A percentile compares a stretch with the other conserved stretches of the same genome.
phyloP scores from a whole-genome alignment of 345 rosid genomes.

The Psidium friedrichsthalianum region DNA sequence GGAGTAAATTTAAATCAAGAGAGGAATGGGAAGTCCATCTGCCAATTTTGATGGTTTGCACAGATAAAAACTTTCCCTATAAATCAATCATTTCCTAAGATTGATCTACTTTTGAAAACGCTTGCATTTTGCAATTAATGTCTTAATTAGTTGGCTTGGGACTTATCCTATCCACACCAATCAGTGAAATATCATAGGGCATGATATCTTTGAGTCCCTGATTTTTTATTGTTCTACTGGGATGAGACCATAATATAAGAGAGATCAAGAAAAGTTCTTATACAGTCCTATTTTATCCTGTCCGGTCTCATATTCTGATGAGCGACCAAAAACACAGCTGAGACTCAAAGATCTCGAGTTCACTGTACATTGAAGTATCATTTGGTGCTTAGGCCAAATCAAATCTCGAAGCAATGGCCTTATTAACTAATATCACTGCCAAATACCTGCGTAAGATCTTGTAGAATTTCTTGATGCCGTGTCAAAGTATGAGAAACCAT shows the following conservation, averaged over 20 bases:
- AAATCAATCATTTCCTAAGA: neutral
- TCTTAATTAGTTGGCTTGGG: neutral
- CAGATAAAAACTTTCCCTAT: neutral
- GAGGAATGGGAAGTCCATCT: neutral
- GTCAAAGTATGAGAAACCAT: slow-evolving; percentile 98
- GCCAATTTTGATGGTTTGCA: neutral
- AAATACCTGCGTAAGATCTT: slow-evolving; percentile 81
- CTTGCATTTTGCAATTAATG: neutral
- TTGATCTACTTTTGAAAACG: neutral
- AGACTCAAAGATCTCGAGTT: neutral
- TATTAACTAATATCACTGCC: neutral
- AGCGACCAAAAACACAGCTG: neutral
- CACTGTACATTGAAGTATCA: neutral
- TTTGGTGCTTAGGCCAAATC: neutral
- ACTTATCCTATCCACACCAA: neutral
- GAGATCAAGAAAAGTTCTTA: neutral
- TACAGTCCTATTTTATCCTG: neutral
- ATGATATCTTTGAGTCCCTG: neutral
- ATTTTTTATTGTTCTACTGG: neutral
- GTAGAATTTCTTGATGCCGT: slow-evolving; percentile 95
- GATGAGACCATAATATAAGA: neutral
- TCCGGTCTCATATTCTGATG: neutral
- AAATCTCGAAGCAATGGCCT: neutral
- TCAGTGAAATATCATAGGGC: neutral
- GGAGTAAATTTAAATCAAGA: neutral